phyloP scores from a whole-genome alignment of 1,284 basidiomycete species.

The Mrakiaceae sp. region DNA sequence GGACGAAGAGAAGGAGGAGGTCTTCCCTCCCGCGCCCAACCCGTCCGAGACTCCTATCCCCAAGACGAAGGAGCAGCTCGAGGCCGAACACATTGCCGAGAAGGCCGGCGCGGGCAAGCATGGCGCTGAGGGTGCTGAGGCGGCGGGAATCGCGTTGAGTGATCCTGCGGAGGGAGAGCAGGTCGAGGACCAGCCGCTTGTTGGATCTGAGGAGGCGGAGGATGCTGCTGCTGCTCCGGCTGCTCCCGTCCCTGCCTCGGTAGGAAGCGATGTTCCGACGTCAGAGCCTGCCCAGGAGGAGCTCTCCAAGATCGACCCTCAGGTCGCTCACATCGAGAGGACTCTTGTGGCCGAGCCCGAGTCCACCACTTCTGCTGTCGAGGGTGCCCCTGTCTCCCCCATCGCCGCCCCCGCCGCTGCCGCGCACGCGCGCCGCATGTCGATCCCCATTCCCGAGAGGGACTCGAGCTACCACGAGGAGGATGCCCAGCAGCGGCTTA shows the following conservation, averaged over 20 bases:
- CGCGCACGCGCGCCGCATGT: not conserved
- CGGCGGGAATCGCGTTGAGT: constrained; percentile 11
- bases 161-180: not conserved
- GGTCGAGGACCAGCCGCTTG: not conserved
- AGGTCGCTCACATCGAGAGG: not conserved
- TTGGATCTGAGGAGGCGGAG: not conserved
- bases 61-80: constrained; percentile 7
- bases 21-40: constrained; percentile 5
- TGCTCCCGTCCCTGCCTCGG: not conserved
- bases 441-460: constrained; percentile 13
- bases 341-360: not conserved
- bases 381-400: not conserved
- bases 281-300: not conserved
- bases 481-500: not conserved
- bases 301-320: not conserved
- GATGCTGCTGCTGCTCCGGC: not conserved
- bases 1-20: not conserved
- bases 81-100: not conserved
- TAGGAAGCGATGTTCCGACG: not conserved
- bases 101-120: constrained; percentile 1
- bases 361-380: not conserved
- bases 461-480: constrained; percentile 11
- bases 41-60: constrained; percentile 8
- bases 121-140: constrained; percentile 8
- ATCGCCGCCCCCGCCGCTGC: not conserved